phyloP scores from a whole-genome alignment of 495 filamentous ascomycete genomes.

The Parathielavia hyrcaniae region DNA sequence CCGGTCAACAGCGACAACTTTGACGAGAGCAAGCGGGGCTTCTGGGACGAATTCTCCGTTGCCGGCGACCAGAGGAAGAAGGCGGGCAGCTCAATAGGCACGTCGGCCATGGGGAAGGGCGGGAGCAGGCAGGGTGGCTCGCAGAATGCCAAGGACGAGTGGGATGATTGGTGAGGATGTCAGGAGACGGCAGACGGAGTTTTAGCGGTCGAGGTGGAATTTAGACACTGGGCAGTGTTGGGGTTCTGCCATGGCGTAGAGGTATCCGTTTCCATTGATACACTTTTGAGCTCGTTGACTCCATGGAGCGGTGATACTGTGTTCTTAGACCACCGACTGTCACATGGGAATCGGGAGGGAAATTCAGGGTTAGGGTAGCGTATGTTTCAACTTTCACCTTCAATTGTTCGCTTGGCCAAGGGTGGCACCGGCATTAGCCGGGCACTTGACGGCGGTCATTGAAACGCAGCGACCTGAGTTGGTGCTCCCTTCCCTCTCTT shows the following conservation, averaged over 20 bases:
- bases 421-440: constrained; percentile 37
- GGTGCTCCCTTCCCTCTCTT: constrained; percentile 8
- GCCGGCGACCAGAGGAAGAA: constrained; percentile 43
- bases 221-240: neutral
- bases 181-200: neutral
- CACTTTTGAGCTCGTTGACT: neutral
- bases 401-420: constrained; percentile 29
- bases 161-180: constrained; percentile 59
- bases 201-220: neutral
- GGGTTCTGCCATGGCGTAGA: neutral
- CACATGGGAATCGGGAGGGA: neutral
- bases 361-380: constrained; percentile 26
- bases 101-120: constrained; percentile 61
- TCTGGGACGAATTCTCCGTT: constrained; percentile 78
- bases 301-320: too few species aligned
- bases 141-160: constrained; percentile 48
- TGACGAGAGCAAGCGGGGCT: constrained; percentile 66
- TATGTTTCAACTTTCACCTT: neutral
- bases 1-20: constrained; percentile 31
- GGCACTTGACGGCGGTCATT: constrained; percentile 19
- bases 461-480: constrained; percentile 10
- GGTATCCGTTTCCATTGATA: neutral
- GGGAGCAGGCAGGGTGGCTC: constrained; percentile 27
- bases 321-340: too few species aligned
- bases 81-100: constrained; percentile 55